Base-by-base conservation (phyloP, 73 alveolate species). In the Uronychia binucleata region DNA sequence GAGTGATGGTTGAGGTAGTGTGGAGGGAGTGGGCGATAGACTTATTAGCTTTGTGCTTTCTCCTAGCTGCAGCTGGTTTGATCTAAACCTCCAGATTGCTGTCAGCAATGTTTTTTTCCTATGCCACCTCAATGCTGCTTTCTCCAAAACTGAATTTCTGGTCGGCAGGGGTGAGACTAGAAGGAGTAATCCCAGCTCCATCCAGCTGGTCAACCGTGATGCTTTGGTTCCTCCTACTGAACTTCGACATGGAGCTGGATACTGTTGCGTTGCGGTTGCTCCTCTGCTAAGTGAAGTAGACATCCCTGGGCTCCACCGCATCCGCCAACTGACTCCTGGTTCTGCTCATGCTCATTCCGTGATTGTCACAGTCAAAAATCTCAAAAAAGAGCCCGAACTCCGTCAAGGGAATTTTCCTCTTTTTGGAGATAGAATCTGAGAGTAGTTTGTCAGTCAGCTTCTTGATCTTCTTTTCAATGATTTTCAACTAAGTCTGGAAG, bases 241-340 rank as follows among this genome's bases (percentile, higher is more conserved):
- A 5, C 67, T 46, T n/a, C n/a, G n/a, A n/a, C 67, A 46, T 46
- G 67, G 19, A 19, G 19, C 67, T 46, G 5, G 67, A 46, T 46
- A 11, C 19, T 11, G 67, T 5, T 19, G n/a, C 19, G 19, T 46
- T 46, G 67, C n/a, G 5, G 67, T 19, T 46, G 67, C 67, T 5
- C 67, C 19, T 46, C 67, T 46, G 67, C n/a, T 46, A 11, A 19
- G 19, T 11, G 67, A 5, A 11, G 67, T 46, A 46, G 67, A 5
- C 19, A 19, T 46, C 67, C 67, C 67, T 46, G 67, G 67, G 67
- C 67, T 46, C 67, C 19, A 46, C 67, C 67, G 67, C 67, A 46
- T 46, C 67, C 19, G 5, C 67, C 5, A 46, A 19, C 19, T 46
- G 19, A 19, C 67, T 46, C 19, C 19, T 46, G 19, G n/a, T 46